A percentile compares a stretch with the other conserved stretches of the same genome.
Conservation (phyloP, 2,329 filamentous ascomycete genomes). For the Endothia cerciana region DNA sequence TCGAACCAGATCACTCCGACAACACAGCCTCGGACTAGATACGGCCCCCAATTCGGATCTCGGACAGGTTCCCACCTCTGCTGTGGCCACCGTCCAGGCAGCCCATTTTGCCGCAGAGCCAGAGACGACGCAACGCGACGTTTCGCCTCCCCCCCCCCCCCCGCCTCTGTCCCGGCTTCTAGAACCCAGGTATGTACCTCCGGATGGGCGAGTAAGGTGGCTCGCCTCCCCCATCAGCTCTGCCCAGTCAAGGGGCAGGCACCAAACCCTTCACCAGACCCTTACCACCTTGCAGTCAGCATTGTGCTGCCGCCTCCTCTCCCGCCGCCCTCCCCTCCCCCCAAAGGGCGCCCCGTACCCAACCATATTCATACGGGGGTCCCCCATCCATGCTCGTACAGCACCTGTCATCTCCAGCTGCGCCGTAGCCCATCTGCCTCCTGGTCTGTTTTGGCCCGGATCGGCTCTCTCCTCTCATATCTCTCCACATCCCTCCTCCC, state of each 20-base stretch:
- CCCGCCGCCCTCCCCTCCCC: neutral
- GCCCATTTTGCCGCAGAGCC: neutral
- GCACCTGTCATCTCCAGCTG: slow-evolving; percentile 1
- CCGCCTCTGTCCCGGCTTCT: neutral
- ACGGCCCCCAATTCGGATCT: slow-evolving; percentile 3
- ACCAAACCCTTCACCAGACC: too few relatives aligned
- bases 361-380: neutral
- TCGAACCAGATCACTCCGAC: neutral
- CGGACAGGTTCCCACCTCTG: slow-evolving; percentile 8
- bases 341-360: slow-evolving; percentile 31
- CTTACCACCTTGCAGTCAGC: neutral
- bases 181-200: too few relatives aligned
- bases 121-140: neutral
- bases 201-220: too few relatives aligned
- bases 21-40: neutral
- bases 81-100: neutral
- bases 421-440: slow-evolving; percentile 12
- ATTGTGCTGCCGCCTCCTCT: neutral
- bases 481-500: slow-evolving; percentile 10
- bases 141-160: neutral
- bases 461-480: slow-evolving; percentile 12
- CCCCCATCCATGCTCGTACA: neutral
- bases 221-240: too few relatives aligned
- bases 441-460: slow-evolving; percentile 3
- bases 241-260: too few relatives aligned